Evolutionary conservation across 2,329 filamentous ascomycete species (phyloP).

Genomic region (Penicillium sp.): DNA sequence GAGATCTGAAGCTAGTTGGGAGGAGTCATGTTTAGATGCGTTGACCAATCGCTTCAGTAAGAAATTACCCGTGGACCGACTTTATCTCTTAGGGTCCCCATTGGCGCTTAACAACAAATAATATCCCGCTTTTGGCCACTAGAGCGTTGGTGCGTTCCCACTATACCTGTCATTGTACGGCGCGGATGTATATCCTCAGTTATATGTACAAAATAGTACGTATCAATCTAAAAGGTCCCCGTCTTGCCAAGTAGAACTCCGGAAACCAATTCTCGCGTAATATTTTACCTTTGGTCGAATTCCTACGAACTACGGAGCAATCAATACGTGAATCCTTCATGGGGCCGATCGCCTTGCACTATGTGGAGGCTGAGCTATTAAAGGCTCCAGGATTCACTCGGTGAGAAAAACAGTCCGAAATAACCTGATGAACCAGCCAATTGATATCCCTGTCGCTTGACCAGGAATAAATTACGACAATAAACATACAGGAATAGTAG

Average conservation of each 20-base stretch:
- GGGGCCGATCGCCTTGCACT: background rate
- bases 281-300: background rate
- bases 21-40: background rate
- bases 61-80: rapidly evolving
- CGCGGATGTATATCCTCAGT: no score
- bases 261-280: background rate
- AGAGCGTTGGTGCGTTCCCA: background rate
- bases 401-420: background rate
- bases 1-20: no score
- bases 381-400: background rate
- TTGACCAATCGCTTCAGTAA: background rate
- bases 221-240: background rate
- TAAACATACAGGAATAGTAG: background rate
- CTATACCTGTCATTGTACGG: background rate
- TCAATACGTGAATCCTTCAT: background rate
- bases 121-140: background rate
- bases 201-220: no score
- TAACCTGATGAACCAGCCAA: background rate
- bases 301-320: no score
- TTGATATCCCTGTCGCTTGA: background rate
- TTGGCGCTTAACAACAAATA: no score
- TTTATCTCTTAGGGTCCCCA: background rate
- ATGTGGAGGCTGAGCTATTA: background rate
- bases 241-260: no score
- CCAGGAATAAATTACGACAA: background rate